These are phyloP conservation scores for Trichophyton verrucosum DNA, from an alignment of 2,329 filamentous ascomycete genomes.

Conservation along the genomic window DNA sequence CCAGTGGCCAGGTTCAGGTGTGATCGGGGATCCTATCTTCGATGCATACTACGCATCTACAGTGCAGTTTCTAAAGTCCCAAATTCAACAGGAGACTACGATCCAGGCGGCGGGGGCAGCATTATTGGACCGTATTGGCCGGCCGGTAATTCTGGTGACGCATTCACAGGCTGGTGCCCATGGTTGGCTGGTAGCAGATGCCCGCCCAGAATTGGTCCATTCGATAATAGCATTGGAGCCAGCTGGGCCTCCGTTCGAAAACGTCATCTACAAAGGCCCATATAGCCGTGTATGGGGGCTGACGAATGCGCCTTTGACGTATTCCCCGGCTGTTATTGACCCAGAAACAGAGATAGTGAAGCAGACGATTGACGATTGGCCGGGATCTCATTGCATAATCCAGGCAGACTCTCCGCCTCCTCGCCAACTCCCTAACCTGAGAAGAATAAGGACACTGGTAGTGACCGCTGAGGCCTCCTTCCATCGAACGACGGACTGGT, in stretches of 20 bases:
- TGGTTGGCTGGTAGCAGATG: slow-evolving; percentile 39
- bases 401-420: slow-evolving; percentile 25
- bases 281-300: slow-evolving; percentile 33
- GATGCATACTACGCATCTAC: slow-evolving; percentile 25
- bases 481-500: slow-evolving; percentile 46
- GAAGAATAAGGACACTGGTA: slow-evolving; percentile 36
- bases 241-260: slow-evolving; percentile 39
- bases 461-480: slow-evolving; percentile 43
- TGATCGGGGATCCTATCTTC: slow-evolving; percentile 21
- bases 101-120: slow-evolving; percentile 27
- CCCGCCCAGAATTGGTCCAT: slow-evolving; percentile 36
- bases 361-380: slow-evolving; percentile 13
- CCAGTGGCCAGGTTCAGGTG: slow-evolving; percentile 29
- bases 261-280: slow-evolving; percentile 26
- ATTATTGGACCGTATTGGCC: slow-evolving; percentile 18
- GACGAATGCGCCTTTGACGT: slow-evolving; percentile 37
- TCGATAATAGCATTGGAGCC: slow-evolving; percentile 44
- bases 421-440: slow-evolving; percentile 38
- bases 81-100: slow-evolving; percentile 19
- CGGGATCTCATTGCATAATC: slow-evolving; percentile 23
- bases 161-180: slow-evolving; percentile 39
- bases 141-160: slow-evolving; percentile 26
- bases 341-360: slow-evolving; percentile 23
- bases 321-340: slow-evolving; percentile 33
- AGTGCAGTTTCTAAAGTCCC: slow-evolving; percentile 26